These are phyloP conservation scores for Pichia sp. DNA, from an alignment of 1,139 yeast species.

Conservation along the genomic window DNA sequence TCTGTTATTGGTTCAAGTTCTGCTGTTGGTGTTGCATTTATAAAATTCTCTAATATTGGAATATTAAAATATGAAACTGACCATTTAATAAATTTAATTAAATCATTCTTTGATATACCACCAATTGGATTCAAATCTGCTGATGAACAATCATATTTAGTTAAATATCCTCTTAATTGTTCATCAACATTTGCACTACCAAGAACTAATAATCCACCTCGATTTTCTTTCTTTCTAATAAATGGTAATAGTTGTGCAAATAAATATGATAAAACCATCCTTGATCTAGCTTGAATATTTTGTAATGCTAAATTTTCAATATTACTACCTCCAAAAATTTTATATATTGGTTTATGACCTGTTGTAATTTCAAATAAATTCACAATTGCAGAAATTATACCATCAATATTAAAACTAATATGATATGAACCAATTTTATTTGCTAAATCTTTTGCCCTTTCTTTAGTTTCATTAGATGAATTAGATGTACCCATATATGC, in stretches of 20 bases:
- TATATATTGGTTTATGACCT: constrained; percentile 80
- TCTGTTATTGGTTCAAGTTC: constrained; percentile 94
- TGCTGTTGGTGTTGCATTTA: constrained; percentile 93
- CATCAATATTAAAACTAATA: constrained; percentile 85
- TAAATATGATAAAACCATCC: constrained; percentile 90
- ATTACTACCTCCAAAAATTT: constrained; percentile 86
- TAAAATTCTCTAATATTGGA: constrained; percentile 70
- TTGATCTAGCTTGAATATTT: constrained; percentile 87
- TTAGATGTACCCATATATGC: constrained; percentile 94
- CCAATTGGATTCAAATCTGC: constrained; percentile 98
- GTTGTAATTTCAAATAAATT: constrained; percentile 80
- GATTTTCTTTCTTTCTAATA: constrained; percentile 62
- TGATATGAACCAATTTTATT: constrained; percentile 79
- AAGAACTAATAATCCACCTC: constrained; percentile 78
- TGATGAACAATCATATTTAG: constrained; percentile 93
- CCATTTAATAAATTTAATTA: constrained; percentile 77
- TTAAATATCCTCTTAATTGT: constrained; percentile 86
- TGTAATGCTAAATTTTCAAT: constrained; percentile 91
- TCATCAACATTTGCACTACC: constrained; percentile 99
- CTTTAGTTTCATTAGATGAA: constrained; percentile 79
- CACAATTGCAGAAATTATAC: constrained; percentile 66
- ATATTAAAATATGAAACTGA: constrained; percentile 61
- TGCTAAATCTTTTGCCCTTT: constrained; percentile 76
- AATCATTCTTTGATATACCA: constrained; percentile 88
- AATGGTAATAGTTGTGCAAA: constrained; percentile 95